These are phyloP conservation scores for Hamigera avellanea DNA, from an alignment of 495 filamentous ascomycete species.

Conservation along the genomic window DNA sequence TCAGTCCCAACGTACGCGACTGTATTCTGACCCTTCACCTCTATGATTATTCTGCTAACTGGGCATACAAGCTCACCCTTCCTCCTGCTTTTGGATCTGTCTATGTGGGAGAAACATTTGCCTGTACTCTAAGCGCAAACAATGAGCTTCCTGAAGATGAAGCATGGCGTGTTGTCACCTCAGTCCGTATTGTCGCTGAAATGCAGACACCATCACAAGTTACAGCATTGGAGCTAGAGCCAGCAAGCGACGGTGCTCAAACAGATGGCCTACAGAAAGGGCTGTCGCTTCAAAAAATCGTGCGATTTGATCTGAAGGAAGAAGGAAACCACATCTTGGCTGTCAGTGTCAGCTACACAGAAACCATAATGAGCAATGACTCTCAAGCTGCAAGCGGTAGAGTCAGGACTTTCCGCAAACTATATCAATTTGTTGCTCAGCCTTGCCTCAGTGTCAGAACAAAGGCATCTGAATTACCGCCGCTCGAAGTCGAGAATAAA, in stretches of 20 bases:
- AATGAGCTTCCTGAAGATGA: conserved; percentile 53
- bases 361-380: conserved; percentile 40
- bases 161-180: conserved; percentile 46
- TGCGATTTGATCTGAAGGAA: conserved; percentile 81
- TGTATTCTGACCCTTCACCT: background rate
- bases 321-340: conserved; percentile 87
- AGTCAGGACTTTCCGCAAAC: conserved; percentile 79
- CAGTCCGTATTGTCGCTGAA: conserved; percentile 75
- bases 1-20: conserved; percentile 44
- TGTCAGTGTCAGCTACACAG: conserved; percentile 88
- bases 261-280: conserved; percentile 46
- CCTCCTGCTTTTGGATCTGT: conserved; percentile 87
- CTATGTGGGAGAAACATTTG: conserved; percentile 92
- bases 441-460: conserved; percentile 81
- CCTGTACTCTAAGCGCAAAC: conserved; percentile 87
- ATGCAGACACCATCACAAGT: conserved; percentile 81
- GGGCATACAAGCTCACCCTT: conserved; percentile 53
- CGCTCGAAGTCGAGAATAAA: conserved; percentile 31
- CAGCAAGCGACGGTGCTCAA: conserved; percentile 20
- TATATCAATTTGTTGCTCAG: conserved; percentile 94
- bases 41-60: background rate
- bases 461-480: conserved; percentile 56
- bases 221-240: conserved; percentile 42
- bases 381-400: conserved; percentile 53
- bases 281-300: conserved; percentile 70